Base-by-base conservation (phyloP, 2,329 filamentous ascomycete genomes). In the Curvularia eragrostidis region DNA sequence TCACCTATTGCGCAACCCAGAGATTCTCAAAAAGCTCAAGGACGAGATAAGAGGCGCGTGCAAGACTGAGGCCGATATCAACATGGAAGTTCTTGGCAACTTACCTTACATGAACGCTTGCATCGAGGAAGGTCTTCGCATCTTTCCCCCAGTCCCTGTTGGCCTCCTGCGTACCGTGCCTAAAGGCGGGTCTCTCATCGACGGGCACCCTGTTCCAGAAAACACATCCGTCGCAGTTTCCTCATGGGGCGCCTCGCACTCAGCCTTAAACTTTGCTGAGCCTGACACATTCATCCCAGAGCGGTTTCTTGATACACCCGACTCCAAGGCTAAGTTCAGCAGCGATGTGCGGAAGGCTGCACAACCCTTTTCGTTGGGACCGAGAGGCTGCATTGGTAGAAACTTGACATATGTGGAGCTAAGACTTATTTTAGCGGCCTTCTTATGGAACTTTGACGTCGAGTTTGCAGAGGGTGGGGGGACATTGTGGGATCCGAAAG, bases 101-200 rank as follows among this genome's bases (percentile, higher is more conserved):
- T 61, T 79, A 13, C 68, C 71, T 1, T 83, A 81, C 59, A 70
- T 82, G 55, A 73, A 78, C 38, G 80, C 80, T 3, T 79, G 79
- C 54, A 72, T 83, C 12, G 77, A 80, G 51, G 81, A 84, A 67
- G 78, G 74, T 1, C 67, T 83, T 5, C 73, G 81, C 7, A 76
- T 81, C 50, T 80, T 79, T 62, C 80, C 81, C 1, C 80, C 81
- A 0, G 76, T 82, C 3, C 75, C 79, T 5, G 73, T 74, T 24
- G 77, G 79, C 6, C 71, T 80, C 18, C 65, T 77, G 13, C 72
- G 78, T 5, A 65, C 69, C 5, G 70, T 75, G 0, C 74, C 76
- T 6, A 64, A 70, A 19, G 75, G 69, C 9, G 79, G 80, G 3
- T 67, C 69, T 4, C 30, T 66, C 0, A 76, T 81, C 30, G 72